Conservation (phyloP, 2,329 filamentous ascomycete genomes). For the Ophiostoma sp. region DNA sequence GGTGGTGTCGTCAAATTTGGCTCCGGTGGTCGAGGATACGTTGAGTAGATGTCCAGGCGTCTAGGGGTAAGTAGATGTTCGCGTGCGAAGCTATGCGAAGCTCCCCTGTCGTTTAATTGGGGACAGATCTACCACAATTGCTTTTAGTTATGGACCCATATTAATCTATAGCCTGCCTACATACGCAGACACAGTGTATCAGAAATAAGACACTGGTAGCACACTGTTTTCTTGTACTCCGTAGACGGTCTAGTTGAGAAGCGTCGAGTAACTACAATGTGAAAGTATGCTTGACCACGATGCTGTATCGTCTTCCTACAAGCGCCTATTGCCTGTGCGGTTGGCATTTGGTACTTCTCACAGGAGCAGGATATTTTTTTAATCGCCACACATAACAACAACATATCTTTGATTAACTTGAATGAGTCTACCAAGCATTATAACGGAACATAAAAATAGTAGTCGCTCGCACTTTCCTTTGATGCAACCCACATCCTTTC, state of each 20-base stretch:
- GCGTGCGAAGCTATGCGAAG: neutral
- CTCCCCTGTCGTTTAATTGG: neutral
- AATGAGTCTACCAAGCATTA: no score
- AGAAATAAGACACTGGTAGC: neutral
- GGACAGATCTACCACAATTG: slow-evolving; percentile 16
- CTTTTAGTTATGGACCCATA: neutral
- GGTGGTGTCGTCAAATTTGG: neutral
- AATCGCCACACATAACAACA: no score
- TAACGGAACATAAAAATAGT: no score
- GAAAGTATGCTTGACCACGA: no score
- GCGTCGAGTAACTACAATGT: no score
- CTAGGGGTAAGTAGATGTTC: neutral
- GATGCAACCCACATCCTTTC: neutral
- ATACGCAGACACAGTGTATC: neutral
- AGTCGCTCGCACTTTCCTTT: neutral
- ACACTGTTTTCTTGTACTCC: neutral
- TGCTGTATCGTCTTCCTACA: no score
- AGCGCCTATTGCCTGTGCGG: no score
- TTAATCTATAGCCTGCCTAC: neutral
- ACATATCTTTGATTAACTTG: no score
- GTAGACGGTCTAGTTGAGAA: no score
- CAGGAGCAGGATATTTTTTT: no score
- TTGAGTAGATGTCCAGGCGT: neutral
- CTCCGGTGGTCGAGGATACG: neutral
- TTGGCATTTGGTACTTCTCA: no score